Conservation (phyloP, 148 eudicot genomes). For the Amaranthus palmeri region DNA sequence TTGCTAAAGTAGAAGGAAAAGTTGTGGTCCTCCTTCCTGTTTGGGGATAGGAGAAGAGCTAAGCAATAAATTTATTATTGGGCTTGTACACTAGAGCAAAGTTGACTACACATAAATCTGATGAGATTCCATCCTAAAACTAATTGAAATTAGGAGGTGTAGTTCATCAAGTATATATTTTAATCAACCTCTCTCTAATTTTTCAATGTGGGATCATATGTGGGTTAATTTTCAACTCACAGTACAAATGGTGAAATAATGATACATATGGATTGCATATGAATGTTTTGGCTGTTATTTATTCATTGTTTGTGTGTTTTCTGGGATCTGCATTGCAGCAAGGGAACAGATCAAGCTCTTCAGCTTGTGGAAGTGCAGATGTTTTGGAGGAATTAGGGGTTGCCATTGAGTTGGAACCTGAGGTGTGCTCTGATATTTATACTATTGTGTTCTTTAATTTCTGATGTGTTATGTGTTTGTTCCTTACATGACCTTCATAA, state of each 20-base stretch:
- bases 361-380: constrained; percentile 99
- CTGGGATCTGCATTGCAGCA: constrained; percentile 46
- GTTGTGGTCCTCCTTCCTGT: background rate
- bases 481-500: constrained; percentile 1
- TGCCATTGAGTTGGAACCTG: constrained; percentile 75
- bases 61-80: too few species aligned
- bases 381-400: constrained; percentile 89
- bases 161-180: too few species aligned
- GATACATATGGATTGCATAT: background rate
- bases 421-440: constrained; percentile 45
- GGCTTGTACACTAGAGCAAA: too few species aligned
- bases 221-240: too few species aligned
- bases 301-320: background rate
- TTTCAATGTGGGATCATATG: too few species aligned
- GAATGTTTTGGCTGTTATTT: background rate
- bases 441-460: background rate
- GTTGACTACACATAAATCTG: too few species aligned
- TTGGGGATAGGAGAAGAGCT: background rate
- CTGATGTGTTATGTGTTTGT: background rate
- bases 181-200: too few species aligned
- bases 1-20: background rate
- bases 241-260: background rate
- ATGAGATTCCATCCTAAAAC: too few species aligned
- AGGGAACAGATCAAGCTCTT: constrained; percentile 97
- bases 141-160: too few species aligned